Evolutionary conservation across 2,329 filamentous ascomycete species (phyloP).

Genomic region (Aspergillus tamarii): DNA sequence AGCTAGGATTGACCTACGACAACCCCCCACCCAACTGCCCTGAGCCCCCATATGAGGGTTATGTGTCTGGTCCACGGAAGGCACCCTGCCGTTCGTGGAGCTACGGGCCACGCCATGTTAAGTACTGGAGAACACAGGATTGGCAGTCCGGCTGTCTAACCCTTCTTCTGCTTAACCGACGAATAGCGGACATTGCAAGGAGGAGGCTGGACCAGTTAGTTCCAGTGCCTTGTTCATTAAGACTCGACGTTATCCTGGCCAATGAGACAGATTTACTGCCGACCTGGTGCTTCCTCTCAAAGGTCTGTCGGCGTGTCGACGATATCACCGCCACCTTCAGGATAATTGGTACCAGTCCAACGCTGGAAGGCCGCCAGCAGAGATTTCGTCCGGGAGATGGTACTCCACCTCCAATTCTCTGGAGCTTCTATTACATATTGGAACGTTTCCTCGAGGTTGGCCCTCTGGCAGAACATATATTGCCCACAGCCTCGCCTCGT

Average conservation of each 20-base stretch:
- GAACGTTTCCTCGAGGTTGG: slow-evolving; percentile 7
- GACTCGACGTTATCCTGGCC: slow-evolving; percentile 2
- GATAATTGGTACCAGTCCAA: slow-evolving; percentile 4
- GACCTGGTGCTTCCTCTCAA: background rate
- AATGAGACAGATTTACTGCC: slow-evolving; percentile 8
- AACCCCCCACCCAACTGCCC: background rate
- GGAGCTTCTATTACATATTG: slow-evolving; percentile 5
- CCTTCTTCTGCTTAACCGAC: slow-evolving; percentile 6
- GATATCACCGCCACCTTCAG: background rate
- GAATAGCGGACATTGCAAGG: background rate
- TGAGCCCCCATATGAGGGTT: background rate
- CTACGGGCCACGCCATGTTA: background rate
- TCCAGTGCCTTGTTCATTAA: background rate
- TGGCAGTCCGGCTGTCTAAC: background rate
- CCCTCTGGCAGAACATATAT: background rate
- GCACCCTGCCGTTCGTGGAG: background rate
- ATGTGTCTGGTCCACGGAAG: background rate
- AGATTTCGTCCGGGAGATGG: background rate
- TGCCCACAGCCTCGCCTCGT: no score
- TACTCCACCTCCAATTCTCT: slow-evolving; percentile 1
- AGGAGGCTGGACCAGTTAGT: background rate
- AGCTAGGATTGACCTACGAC: background rate
- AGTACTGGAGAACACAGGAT: slow-evolving; percentile 5
- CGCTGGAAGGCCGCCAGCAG: background rate
- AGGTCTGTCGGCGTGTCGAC: background rate